Percentiles rank a stretch among this genome's conserved stretches.
Evolutionary conservation across 2,329 filamentous ascomycete genomes (phyloP).

Genomic region (Alternaria brassicicola): DNA sequence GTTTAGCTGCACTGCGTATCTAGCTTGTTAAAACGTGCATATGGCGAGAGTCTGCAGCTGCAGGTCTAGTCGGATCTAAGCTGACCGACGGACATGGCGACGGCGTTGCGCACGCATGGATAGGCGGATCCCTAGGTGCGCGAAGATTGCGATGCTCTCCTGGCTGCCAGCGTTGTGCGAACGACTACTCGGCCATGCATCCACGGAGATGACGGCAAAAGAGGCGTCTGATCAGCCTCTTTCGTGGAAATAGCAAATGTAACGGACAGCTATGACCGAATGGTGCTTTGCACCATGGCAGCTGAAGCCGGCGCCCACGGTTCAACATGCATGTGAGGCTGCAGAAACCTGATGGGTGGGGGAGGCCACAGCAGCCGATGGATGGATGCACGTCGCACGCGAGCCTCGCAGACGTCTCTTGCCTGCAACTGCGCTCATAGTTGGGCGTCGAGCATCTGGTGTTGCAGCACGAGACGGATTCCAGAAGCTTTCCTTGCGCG

Average conservation of each 20-base stretch:
- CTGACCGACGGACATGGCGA: conserved; percentile 44
- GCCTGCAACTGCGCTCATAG: conserved; percentile 28
- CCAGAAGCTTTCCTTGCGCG: conserved; percentile 42
- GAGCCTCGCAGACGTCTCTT: conserved; percentile 15
- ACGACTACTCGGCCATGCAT: conserved; percentile 30
- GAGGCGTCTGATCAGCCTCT: conserved; percentile 37
- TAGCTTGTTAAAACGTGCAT: conserved; percentile 48
- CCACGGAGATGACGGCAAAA: conserved; percentile 44
- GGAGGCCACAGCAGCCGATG: conserved; percentile 22
- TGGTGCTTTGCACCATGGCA: conserved; percentile 29
- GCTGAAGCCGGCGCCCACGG: conserved; percentile 39
- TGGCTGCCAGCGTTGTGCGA: conserved; percentile 28
- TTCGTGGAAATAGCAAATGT: conserved; percentile 37
- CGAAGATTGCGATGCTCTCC: conserved; percentile 45
- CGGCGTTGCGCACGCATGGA: conserved; percentile 42
- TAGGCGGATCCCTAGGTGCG: conserved; percentile 34
- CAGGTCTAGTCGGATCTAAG: conserved; percentile 47
- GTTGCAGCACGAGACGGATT: conserved; percentile 38
- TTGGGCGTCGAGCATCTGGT: conserved; percentile 33
- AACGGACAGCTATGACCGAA: conserved; percentile 22
- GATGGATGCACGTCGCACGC: conserved; percentile 26
- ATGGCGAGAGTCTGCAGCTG: conserved; percentile 44
- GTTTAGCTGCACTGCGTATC: conserved; percentile 46
- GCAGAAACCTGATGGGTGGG: conserved; percentile 26
- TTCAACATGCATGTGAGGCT: conserved; percentile 29